These are phyloP conservation scores for Sclerotinia sclerotiorum DNA, from an alignment of 2,329 filamentous ascomycete species.

Conservation along the genomic window DNA sequence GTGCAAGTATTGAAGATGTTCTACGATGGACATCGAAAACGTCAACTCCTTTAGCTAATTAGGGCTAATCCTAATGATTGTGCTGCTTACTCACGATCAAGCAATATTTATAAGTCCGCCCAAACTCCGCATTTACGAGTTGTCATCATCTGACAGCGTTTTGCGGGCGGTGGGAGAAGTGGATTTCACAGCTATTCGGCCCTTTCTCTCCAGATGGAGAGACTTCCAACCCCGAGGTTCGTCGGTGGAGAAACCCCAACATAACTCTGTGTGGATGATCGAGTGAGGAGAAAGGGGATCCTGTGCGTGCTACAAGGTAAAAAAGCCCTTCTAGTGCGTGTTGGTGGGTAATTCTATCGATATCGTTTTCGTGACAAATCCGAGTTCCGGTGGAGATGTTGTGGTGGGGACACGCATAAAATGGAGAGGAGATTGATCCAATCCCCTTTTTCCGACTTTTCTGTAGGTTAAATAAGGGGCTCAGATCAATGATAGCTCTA, in stretches of 20 bases:
- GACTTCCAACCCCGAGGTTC: conserved; percentile 14
- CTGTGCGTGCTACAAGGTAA: not conserved
- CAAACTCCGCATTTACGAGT: not conserved
- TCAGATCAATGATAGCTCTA: not conserved
- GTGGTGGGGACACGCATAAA: not conserved
- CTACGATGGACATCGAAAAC: not conserved
- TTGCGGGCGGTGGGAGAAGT: not conserved
- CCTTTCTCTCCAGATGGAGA: conserved; percentile 18
- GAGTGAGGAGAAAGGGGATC: not conserved
- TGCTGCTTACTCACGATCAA: not conserved
- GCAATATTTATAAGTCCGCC: not conserved
- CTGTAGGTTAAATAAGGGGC: not conserved
- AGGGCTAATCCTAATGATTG: not conserved
- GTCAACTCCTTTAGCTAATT: not conserved
- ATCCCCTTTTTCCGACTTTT: not conserved
- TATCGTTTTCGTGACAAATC: not conserved
- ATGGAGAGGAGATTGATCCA: not conserved
- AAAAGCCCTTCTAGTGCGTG: not conserved
- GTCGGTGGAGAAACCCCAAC: conserved; percentile 4
- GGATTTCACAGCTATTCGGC: conserved; percentile 1
- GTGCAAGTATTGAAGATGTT: not conserved
- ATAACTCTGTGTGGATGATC: not conserved
- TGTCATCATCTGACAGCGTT: not conserved
- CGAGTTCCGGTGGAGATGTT: not conserved
- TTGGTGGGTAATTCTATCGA: not conserved